Conservation (phyloP, 2,329 filamentous ascomycete species). For the Samsoniella hepiali region DNA sequence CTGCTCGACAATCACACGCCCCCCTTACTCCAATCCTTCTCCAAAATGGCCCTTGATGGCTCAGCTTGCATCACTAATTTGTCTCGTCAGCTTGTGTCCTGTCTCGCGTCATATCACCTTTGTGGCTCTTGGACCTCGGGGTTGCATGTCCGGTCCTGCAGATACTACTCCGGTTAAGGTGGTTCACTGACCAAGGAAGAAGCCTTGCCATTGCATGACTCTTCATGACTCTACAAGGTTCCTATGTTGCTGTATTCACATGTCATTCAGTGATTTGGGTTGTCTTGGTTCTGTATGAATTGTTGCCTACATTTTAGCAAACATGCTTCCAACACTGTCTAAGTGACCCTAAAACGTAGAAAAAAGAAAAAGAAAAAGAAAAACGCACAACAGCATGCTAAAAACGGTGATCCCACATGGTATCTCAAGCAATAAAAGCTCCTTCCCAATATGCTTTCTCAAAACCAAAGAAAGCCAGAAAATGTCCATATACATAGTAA, state of each 20-base stretch:
- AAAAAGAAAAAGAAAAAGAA: too few relatives aligned
- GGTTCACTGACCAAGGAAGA: too few relatives aligned
- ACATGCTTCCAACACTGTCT: neutral
- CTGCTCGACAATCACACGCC: neutral
- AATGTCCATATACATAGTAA: too few relatives aligned
- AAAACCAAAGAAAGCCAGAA: too few relatives aligned
- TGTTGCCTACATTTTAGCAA: neutral
- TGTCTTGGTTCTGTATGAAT: neutral
- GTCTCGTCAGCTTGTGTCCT: neutral
- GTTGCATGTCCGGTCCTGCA: neutral
- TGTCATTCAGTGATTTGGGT: neutral
- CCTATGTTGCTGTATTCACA: neutral
- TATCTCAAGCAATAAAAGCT: neutral
- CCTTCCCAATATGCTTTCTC: too few relatives aligned
- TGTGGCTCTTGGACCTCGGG: neutral
- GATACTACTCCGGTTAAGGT: too few relatives aligned
- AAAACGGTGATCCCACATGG: neutral
- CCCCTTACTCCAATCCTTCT: neutral
- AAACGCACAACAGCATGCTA: neutral
- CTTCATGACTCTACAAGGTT: neutral
- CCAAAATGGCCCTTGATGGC: neutral
- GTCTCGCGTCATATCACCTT: conserved; percentile 10
- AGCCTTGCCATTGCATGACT: too few relatives aligned
- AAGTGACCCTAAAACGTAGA: neutral
- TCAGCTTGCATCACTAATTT: conserved; percentile 1